Evolutionary conservation across 768 basidiomycete species (phyloP), one percentile per base, ranked within the genome.

Genomic region (Lactarius sp.): DNA sequence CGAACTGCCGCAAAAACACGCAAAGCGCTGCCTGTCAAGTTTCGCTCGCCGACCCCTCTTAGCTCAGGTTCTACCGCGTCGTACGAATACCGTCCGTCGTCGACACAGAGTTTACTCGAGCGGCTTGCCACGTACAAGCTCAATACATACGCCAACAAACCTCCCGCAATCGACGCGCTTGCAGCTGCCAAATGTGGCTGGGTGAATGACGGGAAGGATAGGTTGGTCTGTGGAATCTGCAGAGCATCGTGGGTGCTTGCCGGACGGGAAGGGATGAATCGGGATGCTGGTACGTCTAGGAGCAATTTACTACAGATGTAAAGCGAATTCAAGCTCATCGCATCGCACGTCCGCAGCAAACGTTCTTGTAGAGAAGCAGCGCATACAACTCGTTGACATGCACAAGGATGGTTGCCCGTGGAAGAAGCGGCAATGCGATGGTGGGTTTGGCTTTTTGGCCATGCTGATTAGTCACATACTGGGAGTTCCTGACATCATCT

Each of bases 351-450:
- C 14, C 68, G 13, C 27, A 90, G 91, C 86, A 46, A 85, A 83
- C 70, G 72, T 83, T 14, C 76, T 93, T 64, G 76, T 91, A 42
- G 89, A 90, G 72, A 92, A 87, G 68, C 92, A 93, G 71, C 81
- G 81, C 14, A 65, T 70, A 4, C 82, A 83, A 49, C 75, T 94
- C 5, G 82, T 92, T 1, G 81, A 83, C 4, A 80, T 81, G 70
- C 92, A 94, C 71, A 92, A 92, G 72, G 79, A 84, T 51, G 88
- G 88, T 0, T 94, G 92, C 70, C 91, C 92, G 3, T 94, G 92
- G 92, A 89, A 83, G 72, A 77, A 80, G 55, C 81, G 83, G 60
- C 92, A 93, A 71, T 92, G 91, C 68, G 88, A 92, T 72, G 76
- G 91, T 93, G 70, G 65, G 84, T 73, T 31, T 39, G 12, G 22